phyloP scores from a whole-genome alignment of 257 asterid species.

The Solanum peruvianum region DNA sequence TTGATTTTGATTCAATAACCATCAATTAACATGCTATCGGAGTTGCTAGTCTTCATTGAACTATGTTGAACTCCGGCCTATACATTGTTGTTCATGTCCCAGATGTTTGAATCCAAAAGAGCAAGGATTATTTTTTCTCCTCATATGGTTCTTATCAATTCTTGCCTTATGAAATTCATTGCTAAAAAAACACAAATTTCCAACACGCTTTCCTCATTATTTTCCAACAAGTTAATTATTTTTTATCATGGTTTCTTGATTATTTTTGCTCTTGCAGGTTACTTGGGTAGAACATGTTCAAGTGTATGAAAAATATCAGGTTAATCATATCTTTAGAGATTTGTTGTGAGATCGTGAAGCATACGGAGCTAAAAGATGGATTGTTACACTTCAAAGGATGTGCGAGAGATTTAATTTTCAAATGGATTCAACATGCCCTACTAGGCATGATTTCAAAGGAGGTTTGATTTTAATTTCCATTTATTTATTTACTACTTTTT shows the following conservation, averaged over 20 bases:
- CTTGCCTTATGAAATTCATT: background rate
- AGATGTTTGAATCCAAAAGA: background rate
- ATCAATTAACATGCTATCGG: background rate
- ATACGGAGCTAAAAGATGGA: conserved; percentile 69
- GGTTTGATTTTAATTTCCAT: conserved; percentile 11
- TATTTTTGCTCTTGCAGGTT: conserved; percentile 18
- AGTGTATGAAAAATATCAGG: conserved; percentile 46
- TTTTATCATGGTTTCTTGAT: background rate
- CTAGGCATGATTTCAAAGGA: conserved; percentile 34
- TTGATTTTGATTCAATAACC: background rate
- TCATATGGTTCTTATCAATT: background rate
- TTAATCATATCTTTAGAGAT: conserved; percentile 48
- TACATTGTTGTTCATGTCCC: background rate
- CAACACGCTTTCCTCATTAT: too few relatives aligned
- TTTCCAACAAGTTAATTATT: background rate
- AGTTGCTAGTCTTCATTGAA: background rate
- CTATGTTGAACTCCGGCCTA: background rate
- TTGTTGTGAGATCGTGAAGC: conserved; percentile 38
- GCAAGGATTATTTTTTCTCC: background rate
- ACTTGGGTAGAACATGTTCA: conserved; percentile 79
- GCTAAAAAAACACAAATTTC: background rate
- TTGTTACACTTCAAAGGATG: conserved; percentile 46
- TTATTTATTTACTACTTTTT: background rate
- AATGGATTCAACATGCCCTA: conserved; percentile 12
- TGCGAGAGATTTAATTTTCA: conserved; percentile 47